phyloP scores from a whole-genome alignment of 768 basidiomycete species.

The Termitomyces sp. region DNA sequence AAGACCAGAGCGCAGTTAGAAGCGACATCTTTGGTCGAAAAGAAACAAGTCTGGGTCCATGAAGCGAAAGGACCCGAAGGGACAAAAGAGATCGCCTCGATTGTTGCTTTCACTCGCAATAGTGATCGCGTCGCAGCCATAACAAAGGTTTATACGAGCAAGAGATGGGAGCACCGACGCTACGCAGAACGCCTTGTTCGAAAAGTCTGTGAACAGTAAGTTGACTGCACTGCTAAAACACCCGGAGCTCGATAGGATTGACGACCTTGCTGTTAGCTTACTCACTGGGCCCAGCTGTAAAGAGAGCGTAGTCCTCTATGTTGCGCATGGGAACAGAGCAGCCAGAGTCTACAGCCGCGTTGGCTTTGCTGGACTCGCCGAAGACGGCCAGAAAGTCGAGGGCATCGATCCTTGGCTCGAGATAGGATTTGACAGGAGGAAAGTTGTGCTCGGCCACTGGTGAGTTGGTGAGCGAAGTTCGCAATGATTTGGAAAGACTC shows the following conservation, averaged over 20 bases:
- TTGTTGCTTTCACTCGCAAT: slow-evolving; percentile 65
- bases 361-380: slow-evolving; percentile 56
- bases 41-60: slow-evolving; percentile 57
- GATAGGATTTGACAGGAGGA: slow-evolving; percentile 49
- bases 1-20: slow-evolving; percentile 39
- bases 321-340: slow-evolving; percentile 49
- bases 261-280: slow-evolving; percentile 23
- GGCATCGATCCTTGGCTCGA: slow-evolving; percentile 53
- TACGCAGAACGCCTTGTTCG: slow-evolving; percentile 62
- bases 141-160: slow-evolving; percentile 67
- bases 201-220: slow-evolving; percentile 51
- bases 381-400: slow-evolving; percentile 25
- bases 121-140: slow-evolving; percentile 54
- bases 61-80: slow-evolving; percentile 27
- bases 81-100: slow-evolving; percentile 44
- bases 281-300: slow-evolving; percentile 24
- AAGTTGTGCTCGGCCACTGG: slow-evolving; percentile 63
- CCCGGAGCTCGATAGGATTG: neutral
- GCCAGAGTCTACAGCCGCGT: slow-evolving; percentile 60
- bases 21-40: slow-evolving; percentile 42
- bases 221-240: slow-evolving; percentile 5
- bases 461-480: slow-evolving; percentile 22
- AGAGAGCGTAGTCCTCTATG: slow-evolving; percentile 57
- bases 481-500: neutral
- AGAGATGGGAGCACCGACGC: slow-evolving; percentile 43